Percentiles rank a stretch among this genome's conserved stretches.
Evolutionary conservation across 176 grass and related monocot species (phyloP).

Genomic region (Carex cristatella): DNA sequence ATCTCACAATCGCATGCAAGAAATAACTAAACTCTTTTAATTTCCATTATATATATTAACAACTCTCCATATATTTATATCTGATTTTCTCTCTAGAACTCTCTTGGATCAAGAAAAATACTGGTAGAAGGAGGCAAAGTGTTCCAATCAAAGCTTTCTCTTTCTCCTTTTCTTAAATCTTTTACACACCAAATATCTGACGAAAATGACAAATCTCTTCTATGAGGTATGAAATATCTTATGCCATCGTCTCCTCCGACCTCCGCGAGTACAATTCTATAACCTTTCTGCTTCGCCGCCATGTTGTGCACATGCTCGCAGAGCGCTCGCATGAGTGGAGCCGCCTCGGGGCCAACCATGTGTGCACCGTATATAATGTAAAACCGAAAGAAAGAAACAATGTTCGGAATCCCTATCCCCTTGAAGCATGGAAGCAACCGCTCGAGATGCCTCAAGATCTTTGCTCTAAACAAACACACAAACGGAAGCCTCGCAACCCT

Average conservation of each 20-base stretch:
- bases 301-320: slow-evolving; percentile 53
- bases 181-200: slow-evolving; percentile 95
- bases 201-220: slow-evolving; percentile 41
- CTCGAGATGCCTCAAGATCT: slow-evolving; percentile 37
- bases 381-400: slow-evolving; percentile 54
- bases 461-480: slow-evolving; percentile 25
- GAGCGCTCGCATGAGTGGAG: slow-evolving; percentile 19
- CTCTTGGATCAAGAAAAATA: slow-evolving; percentile 92
- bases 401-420: slow-evolving; percentile 56
- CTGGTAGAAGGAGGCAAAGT: slow-evolving; percentile 37
- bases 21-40: neutral
- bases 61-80: neutral
- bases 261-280: slow-evolving; percentile 45
- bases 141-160: slow-evolving; percentile 59
- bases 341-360: slow-evolving; percentile 26
- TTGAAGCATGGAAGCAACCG: slow-evolving; percentile 36
- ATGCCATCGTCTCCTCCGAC: slow-evolving; percentile 37
- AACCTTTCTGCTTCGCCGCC: slow-evolving; percentile 16
- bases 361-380: slow-evolving; percentile 57
- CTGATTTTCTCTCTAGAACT: slow-evolving; percentile 36
- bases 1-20: neutral
- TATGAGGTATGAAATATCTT: slow-evolving; percentile 43
- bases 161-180: slow-evolving; percentile 42
- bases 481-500: slow-evolving; percentile 40
- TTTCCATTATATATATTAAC: neutral